Conservation (phyloP, 2,329 filamentous ascomycete genomes). For the Gaeumannomyces tritici region DNA sequence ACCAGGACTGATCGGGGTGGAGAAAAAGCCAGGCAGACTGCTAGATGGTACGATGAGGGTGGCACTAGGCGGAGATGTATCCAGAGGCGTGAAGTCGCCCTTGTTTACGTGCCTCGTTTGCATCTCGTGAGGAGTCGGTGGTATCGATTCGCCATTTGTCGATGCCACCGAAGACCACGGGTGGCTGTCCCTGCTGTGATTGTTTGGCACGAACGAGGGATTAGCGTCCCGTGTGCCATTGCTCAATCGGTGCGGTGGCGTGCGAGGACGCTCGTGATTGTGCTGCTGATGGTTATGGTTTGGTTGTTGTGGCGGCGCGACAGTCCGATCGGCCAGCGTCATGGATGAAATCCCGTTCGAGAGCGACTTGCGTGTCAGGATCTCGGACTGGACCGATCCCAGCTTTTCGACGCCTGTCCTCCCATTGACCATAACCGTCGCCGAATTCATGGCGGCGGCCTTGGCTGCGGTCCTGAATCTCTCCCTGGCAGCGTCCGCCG, state of each 20-base stretch:
- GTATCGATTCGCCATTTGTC: slow-evolving; percentile 19
- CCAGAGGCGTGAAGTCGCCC: slow-evolving; percentile 15
- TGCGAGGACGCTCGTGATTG: slow-evolving; percentile 1
- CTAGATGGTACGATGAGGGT: slow-evolving; percentile 4
- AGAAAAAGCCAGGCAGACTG: slow-evolving; percentile 1
- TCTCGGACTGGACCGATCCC: not conserved
- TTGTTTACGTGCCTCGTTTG: slow-evolving; percentile 18
- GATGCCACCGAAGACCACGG: slow-evolving; percentile 24
- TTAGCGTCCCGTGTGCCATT: slow-evolving; percentile 11
- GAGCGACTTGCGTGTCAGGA: slow-evolving; percentile 11
- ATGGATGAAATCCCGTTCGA: slow-evolving; percentile 14
- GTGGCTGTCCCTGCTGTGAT: slow-evolving; percentile 19
- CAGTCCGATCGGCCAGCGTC: slow-evolving; percentile 18
- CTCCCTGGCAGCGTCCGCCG: slow-evolving; percentile 19
- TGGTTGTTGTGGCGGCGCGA: slow-evolving; percentile 5
- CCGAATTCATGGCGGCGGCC: slow-evolving; percentile 21
- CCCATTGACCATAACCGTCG: slow-evolving; percentile 54
- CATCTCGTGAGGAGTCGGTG: slow-evolving; percentile 21
- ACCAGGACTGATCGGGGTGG: slow-evolving; percentile 5
- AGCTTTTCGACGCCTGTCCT: slow-evolving; percentile 16
- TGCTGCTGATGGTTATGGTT: not conserved
- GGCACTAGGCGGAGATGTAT: slow-evolving; percentile 12
- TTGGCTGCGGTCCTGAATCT: slow-evolving; percentile 7
- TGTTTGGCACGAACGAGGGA: slow-evolving; percentile 10
- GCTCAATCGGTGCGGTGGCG: slow-evolving; percentile 7